Evolutionary conservation across 805 yeast genomes (phyloP).

Genomic region (Phaffomyces thermotolerans): DNA sequence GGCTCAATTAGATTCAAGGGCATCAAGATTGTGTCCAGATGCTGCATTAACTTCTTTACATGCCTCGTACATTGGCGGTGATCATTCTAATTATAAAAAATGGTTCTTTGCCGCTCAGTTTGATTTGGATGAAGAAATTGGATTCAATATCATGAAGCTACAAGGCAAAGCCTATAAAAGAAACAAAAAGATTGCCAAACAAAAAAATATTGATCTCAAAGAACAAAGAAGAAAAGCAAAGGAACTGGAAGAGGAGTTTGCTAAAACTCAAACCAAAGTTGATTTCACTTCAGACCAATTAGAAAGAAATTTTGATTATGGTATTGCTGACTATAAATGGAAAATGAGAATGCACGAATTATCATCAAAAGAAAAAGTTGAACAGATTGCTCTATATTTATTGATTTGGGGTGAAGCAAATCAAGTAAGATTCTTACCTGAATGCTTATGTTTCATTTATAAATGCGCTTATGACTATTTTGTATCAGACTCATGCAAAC

Average conservation of each 20-base stretch:
- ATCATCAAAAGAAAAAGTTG: constrained; percentile 42
- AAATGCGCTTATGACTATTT: constrained; percentile 71
- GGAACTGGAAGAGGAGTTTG: constrained; percentile 43
- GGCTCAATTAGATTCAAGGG: constrained; percentile 77
- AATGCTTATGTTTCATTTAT: constrained; percentile 75
- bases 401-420: constrained; percentile 91
- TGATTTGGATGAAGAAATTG: constrained; percentile 64
- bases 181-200: constrained; percentile 38
- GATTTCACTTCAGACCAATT: constrained; percentile 40
- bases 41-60: constrained; percentile 73
- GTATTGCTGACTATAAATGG: constrained; percentile 72
- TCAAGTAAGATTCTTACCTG: constrained; percentile 80
- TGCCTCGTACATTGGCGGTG: constrained; percentile 90
- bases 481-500: constrained; percentile 31
- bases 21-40: constrained; percentile 67
- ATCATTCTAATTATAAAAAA: constrained; percentile 74
- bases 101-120: constrained; percentile 90
- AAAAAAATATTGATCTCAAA: constrained; percentile 28
- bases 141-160: constrained; percentile 48
- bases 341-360: constrained; percentile 38
- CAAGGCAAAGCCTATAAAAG: constrained; percentile 38
- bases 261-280: constrained; percentile 41
- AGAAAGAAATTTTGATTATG: constrained; percentile 37
- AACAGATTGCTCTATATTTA: constrained; percentile 64
- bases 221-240: constrained; percentile 33